phyloP scores from a whole-genome alignment of 2,329 filamentous ascomycete species.

The Fusarium pininemorale region DNA sequence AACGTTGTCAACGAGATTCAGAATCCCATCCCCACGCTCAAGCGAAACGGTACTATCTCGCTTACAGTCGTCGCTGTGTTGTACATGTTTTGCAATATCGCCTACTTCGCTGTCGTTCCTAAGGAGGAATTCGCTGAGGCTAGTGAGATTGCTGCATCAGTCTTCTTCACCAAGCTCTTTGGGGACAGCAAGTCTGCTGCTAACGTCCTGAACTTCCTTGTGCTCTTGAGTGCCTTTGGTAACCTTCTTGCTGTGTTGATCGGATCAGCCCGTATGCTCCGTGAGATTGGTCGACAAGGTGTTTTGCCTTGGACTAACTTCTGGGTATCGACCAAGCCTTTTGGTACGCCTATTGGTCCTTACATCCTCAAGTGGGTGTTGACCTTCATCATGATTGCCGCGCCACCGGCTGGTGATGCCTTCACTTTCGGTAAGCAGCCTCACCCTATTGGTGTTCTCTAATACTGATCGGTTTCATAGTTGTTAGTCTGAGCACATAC shows the following conservation, averaged over 20 bases:
- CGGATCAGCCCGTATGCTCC: slow-evolving; percentile 63
- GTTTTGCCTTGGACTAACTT: slow-evolving; percentile 68
- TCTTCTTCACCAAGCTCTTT: slow-evolving; percentile 69
- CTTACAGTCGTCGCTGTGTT: slow-evolving; percentile 61
- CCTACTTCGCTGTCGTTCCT: slow-evolving; percentile 67
- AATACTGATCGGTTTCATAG: no score
- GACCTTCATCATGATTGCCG: slow-evolving; percentile 68
- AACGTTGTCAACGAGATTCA: slow-evolving; percentile 70
- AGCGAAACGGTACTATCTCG: slow-evolving; percentile 59
- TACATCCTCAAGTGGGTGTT: slow-evolving; percentile 66
- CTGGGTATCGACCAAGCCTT: slow-evolving; percentile 71
- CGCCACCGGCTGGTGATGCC: slow-evolving; percentile 69
- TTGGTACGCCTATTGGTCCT: slow-evolving; percentile 69
- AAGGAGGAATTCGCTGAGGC: slow-evolving; percentile 63
- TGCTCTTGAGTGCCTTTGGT: slow-evolving; percentile 66
- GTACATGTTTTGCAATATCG: slow-evolving; percentile 68
- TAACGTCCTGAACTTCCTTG: slow-evolving; percentile 65
- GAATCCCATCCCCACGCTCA: slow-evolving; percentile 66
- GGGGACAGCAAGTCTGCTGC: slow-evolving; percentile 57
- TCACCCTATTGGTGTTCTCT: no score
- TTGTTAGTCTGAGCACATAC: slow-evolving; percentile 53
- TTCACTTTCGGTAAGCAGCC: slow-evolving; percentile 60
- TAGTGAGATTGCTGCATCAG: slow-evolving; percentile 62
- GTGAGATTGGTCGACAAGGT: slow-evolving; percentile 70
- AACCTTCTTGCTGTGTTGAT: slow-evolving; percentile 66